Evolutionary conservation across 2,329 filamentous ascomycete genomes (phyloP).

Genomic region (Thermochaetoides dissita): DNA sequence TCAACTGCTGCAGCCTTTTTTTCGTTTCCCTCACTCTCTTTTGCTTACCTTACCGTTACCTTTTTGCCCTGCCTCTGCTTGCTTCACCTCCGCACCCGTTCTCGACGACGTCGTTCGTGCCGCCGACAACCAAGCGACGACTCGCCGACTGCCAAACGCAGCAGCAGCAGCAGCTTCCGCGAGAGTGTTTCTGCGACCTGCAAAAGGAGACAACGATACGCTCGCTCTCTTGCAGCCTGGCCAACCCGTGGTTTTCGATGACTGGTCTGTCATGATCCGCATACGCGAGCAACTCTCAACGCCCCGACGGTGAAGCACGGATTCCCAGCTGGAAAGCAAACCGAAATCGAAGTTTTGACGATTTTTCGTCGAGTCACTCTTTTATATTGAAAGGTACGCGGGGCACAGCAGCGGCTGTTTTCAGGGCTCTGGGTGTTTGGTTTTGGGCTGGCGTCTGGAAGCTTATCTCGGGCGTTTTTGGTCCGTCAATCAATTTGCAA

Average conservation of each 20-base stretch:
- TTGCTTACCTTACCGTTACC: conserved; percentile 8
- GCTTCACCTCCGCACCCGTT: conserved; percentile 14
- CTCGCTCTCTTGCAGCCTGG: conserved; percentile 1
- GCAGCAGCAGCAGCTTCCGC: conserved; percentile 7
- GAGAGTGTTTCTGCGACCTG: conserved; percentile 7
- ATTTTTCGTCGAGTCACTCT: conserved; percentile 35
- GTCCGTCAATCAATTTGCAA: conserved; percentile 9
- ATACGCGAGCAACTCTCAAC: conserved; percentile 13
- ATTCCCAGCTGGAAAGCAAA: conserved; percentile 3
- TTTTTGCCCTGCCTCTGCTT: conserved; percentile 8
- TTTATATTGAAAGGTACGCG: conserved; percentile 14
- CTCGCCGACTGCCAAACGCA: conserved; percentile 6
- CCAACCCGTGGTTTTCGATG: conserved; percentile 16
- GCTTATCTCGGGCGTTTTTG: no score
- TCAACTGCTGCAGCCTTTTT: conserved; percentile 1
- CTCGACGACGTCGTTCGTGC: conserved; percentile 14
- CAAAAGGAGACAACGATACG: conserved; percentile 4
- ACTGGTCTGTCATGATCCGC: conserved; percentile 18
- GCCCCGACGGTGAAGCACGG: conserved; percentile 16
- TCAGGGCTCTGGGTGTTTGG: no score
- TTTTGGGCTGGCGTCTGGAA: no score
- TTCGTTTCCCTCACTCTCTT: conserved; percentile 10
- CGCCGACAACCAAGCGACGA: conserved; percentile 10
- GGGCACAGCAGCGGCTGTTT: no score
- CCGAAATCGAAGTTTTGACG: conserved; percentile 21